Base-by-base conservation (phyloP, 2,329 filamentous ascomycete species). In the Neofusicoccum laricinum region DNA sequence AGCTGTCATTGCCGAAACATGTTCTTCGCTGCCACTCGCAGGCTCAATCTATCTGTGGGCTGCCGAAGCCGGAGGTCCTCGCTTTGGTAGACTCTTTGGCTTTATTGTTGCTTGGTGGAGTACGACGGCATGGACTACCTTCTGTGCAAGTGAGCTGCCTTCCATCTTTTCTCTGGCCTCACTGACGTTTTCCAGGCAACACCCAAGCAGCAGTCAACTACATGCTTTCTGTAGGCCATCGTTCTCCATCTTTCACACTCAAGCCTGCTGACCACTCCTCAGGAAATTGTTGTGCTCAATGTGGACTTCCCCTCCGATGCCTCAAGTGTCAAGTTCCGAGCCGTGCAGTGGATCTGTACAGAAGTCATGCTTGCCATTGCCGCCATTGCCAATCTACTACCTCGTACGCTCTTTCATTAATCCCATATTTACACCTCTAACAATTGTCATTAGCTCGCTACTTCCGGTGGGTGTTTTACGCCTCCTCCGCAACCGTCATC, bases 81-180 rank as follows among this genome's bases (percentile, higher is more conserved):
- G 78, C 21, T 86, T 78, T 67, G 84, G 85, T n/a, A 74, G 85
- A 32, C 75, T 87, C 0, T 79, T 86, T 62, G 85, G 85, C 17
- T 86, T 86, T 70, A 74, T 86, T n/a, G 85, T 86, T n/a, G 85
- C 85, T 0, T 87, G 85, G 85, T 87, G 85, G 85, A 85, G 82
- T 68, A 86, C 84, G 0, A 87, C 85, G 0, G 85, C 85, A 1
- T 87, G 85, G 85, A 87, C 85, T 2, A 87, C 76, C 5, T 78
- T 78, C 34, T 64, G 61, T 25, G 61, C 61, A 11, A 62, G 59
- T 62, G 19, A 50, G 59, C 17, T 25, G 3, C 4, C 12, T 40
- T 41, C 6, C 10, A 0, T 4, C n/a, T 7, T 5, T 32, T 7
- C 15, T 14, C 19, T 21, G 21, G 7, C 10, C 8, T 10, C 8